These are phyloP conservation scores for Elsinoe necatrix DNA, from an alignment of 2,329 filamentous ascomycete species.

Conservation along the genomic window DNA sequence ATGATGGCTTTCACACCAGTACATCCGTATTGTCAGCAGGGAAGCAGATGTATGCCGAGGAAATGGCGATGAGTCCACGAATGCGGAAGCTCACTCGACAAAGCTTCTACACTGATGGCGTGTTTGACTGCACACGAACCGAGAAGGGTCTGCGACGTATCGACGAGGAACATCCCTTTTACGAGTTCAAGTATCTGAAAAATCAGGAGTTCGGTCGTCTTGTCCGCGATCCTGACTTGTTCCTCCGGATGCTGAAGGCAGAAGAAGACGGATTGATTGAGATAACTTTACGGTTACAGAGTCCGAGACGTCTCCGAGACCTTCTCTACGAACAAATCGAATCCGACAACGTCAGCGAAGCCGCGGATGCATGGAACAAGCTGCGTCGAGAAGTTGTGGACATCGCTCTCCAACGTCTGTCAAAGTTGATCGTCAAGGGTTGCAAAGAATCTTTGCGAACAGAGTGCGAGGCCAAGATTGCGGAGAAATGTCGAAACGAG, in stretches of 20 bases:
- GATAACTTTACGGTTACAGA: constrained; percentile 69
- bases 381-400: constrained; percentile 80
- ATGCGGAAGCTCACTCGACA: constrained; percentile 80
- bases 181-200: constrained; percentile 93
- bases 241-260: constrained; percentile 93
- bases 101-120: constrained; percentile 73
- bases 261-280: constrained; percentile 90
- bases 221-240: constrained; percentile 76
- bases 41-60: constrained; percentile 82
- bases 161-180: constrained; percentile 90
- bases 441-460: constrained; percentile 92
- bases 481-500: constrained; percentile 79
- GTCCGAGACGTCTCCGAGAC: constrained; percentile 65
- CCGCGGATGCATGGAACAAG: constrained; percentile 90
- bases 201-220: constrained; percentile 80
- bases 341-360: constrained; percentile 90
- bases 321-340: constrained; percentile 76
- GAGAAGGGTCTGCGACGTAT: constrained; percentile 92
- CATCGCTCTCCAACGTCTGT: constrained; percentile 69
- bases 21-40: constrained; percentile 69
- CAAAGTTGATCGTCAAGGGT: constrained; percentile 75
- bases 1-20: constrained; percentile 61
- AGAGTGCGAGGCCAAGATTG: constrained; percentile 85
- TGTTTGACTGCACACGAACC: constrained; percentile 80
- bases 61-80: constrained; percentile 77